A percentile compares a stretch with the other conserved stretches of the same genome.
These are phyloP conservation scores for Hanseniaspora thailandica DNA, from an alignment of 805 yeast genomes.

Conservation along the genomic window DNA sequence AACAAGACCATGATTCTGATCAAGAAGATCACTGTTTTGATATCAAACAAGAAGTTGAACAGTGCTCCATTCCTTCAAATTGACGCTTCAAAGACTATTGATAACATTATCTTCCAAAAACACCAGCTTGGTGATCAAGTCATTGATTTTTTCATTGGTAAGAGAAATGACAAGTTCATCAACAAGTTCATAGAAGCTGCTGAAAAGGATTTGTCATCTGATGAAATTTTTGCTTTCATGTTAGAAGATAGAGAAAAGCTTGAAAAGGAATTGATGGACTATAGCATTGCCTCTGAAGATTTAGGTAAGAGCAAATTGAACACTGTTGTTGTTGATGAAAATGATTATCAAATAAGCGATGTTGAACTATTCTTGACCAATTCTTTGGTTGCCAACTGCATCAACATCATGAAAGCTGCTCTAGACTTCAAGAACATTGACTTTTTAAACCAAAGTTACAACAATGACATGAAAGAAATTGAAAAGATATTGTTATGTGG, in stretches of 20 bases:
- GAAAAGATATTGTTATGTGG: conserved; percentile 23
- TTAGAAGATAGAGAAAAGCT: neutral
- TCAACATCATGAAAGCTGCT: neutral
- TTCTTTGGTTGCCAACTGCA: neutral
- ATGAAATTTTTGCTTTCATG: neutral
- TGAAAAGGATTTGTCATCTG: neutral
- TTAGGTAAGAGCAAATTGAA: neutral
- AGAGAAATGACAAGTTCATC: neutral
- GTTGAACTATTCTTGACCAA: neutral
- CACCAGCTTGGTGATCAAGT: conserved; percentile 16
- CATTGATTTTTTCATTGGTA: conserved; percentile 9
- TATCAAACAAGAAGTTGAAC: conserved; percentile 23
- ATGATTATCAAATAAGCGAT: neutral
- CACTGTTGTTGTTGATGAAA: neutral
- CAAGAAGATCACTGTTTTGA: conserved; percentile 23
- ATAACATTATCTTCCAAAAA: conserved; percentile 24
- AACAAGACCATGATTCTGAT: conserved; percentile 25
- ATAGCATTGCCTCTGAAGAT: neutral
- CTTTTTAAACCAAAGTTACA: neutral
- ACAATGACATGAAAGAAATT: neutral
- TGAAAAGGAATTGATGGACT: neutral
- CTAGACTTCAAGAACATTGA: neutral
- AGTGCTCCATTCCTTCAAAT: conserved; percentile 22
- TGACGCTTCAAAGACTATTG: conserved; percentile 21
- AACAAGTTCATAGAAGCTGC: neutral